These are phyloP conservation scores for Lenwebbia sp. DNA, from an alignment of 345 rosid species.

Conservation along the genomic window DNA sequence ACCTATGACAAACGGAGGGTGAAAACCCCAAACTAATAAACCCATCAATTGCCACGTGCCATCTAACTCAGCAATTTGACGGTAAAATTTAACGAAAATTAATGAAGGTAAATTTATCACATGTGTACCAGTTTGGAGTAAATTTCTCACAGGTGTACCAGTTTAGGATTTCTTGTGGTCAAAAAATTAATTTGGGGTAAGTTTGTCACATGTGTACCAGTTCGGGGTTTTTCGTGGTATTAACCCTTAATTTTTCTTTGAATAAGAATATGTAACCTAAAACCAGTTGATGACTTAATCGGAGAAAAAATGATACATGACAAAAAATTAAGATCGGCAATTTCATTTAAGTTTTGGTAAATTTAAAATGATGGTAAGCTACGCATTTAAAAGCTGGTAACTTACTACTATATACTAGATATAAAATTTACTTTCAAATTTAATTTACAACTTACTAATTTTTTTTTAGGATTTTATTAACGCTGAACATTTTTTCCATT, in stretches of 20 bases:
- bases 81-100: too few species aligned
- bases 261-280: background rate
- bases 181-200: too few species aligned
- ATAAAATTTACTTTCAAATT: background rate
- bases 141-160: too few species aligned
- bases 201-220: too few species aligned
- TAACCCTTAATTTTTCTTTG: background rate
- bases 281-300: background rate
- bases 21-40: too few species aligned
- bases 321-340: background rate
- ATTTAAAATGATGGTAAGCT: background rate
- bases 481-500: rapidly evolving
- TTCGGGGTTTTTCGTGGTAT: too few species aligned
- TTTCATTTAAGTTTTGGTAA: background rate
- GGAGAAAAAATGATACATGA: background rate
- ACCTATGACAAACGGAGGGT: too few species aligned
- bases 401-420: background rate
- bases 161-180: too few species aligned
- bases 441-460: background rate
- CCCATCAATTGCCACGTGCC: too few species aligned
- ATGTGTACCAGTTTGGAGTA: too few species aligned
- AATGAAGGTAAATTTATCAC: too few species aligned
- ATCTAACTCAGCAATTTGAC: too few species aligned
- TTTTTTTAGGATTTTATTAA: background rate
- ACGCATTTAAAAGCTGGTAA: background rate